A percentile compares a stretch with the other conserved stretches of the same genome.
Conservation (phyloP, 169 alveolate genomes). For the Plasmodium yoelii region DNA sequence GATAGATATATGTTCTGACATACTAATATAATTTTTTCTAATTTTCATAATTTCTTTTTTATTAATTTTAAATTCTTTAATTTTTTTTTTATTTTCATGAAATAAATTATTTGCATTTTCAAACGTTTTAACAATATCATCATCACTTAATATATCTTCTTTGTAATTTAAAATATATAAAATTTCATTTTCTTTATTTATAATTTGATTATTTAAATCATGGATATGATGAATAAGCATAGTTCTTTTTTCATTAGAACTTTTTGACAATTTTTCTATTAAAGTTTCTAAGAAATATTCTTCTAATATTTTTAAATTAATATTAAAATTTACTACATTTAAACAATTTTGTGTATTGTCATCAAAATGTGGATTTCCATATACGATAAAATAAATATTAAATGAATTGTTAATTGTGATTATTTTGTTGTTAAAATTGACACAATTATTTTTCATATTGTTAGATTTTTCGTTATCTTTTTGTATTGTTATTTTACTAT, state of each 20-base stretch:
- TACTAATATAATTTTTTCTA: slow-evolving; percentile 58
- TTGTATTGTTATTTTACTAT: not conserved
- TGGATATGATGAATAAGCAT: slow-evolving; percentile 55
- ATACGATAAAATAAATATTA: slow-evolving; percentile 62
- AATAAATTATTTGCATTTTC: slow-evolving; percentile 53
- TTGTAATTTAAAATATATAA: slow-evolving; percentile 62
- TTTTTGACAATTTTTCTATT: slow-evolving; percentile 41
- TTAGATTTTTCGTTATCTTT: not conserved
- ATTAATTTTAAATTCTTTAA: slow-evolving; percentile 75
- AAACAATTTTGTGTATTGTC: slow-evolving; percentile 53
- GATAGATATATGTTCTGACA: slow-evolving; percentile 56
- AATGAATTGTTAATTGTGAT: slow-evolving; percentile 27
- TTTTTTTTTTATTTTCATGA: slow-evolving; percentile 68
- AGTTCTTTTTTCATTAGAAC: slow-evolving; percentile 25
- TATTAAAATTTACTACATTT: slow-evolving; percentile 58
- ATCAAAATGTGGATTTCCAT: slow-evolving; percentile 32
- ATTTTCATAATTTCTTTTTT: slow-evolving; percentile 63
- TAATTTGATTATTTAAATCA: slow-evolving; percentile 43
- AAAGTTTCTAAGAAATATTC: slow-evolving; percentile 58
- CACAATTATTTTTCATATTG: slow-evolving; percentile 30
- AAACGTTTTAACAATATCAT: slow-evolving; percentile 47
- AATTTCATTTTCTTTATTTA: slow-evolving; percentile 43
- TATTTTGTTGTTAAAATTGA: slow-evolving; percentile 64
- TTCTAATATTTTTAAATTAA: slow-evolving; percentile 52
- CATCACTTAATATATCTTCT: slow-evolving; percentile 67